These are phyloP conservation scores for Nakataea oryzae DNA, from an alignment of 2,329 filamentous ascomycete genomes.

Conservation along the genomic window DNA sequence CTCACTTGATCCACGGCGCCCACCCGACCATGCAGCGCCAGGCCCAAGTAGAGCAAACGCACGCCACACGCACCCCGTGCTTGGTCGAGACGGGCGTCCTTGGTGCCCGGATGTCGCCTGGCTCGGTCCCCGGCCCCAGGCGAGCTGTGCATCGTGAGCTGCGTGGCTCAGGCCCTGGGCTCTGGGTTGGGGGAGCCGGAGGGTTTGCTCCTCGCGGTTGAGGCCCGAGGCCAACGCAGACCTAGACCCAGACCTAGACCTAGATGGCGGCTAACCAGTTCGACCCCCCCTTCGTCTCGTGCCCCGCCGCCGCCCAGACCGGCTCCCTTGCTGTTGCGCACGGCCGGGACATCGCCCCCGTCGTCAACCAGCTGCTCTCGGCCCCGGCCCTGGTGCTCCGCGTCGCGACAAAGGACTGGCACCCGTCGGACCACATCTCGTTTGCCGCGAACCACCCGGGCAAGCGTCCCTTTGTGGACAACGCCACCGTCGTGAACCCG, in stretches of 20 bases:
- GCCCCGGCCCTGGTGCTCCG: conserved; percentile 62
- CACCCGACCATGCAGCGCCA: background rate
- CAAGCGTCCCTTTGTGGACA: conserved; percentile 58
- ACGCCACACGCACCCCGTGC: background rate
- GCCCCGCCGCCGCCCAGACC: conserved; percentile 36
- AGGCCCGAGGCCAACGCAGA: too few species aligned
- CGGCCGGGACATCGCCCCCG: conserved; percentile 58
- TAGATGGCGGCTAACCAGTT: background rate
- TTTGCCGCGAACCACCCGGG: conserved; percentile 71
- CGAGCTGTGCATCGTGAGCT: background rate
- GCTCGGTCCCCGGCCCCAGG: too few species aligned
- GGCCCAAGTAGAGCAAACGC: background rate
- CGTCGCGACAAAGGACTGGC: conserved; percentile 87
- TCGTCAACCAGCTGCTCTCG: conserved; percentile 65
- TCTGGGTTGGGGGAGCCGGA: background rate
- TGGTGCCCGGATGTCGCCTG: too few species aligned
- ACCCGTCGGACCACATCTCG: conserved; percentile 74
- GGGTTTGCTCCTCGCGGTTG: background rate
- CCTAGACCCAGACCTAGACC: background rate
- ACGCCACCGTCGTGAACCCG: conserved; percentile 56
- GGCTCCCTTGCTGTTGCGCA: conserved; percentile 74
- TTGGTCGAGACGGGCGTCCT: background rate
- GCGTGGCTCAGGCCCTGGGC: background rate
- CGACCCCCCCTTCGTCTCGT: too few species aligned
- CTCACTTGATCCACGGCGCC: too few species aligned